Base-by-base conservation (phyloP, 1,139 yeast species). In the Hansenula lynferdii region DNA sequence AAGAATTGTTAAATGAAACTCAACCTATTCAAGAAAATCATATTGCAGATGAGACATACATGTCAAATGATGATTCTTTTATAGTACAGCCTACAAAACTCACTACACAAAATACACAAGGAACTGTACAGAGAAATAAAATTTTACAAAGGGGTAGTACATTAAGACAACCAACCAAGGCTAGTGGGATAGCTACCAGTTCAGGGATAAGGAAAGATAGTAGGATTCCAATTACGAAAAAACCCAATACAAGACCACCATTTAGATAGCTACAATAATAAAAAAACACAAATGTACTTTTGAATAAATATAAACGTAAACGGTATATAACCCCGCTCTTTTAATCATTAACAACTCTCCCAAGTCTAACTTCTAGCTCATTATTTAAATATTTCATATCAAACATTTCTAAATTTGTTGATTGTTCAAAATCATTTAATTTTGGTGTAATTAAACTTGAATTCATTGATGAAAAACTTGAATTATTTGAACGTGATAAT, bases 1-100 rank as follows among this genome's bases (percentile, higher is more conserved):
- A 50, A 28, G 36, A 43, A 7, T 36, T 44, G 27, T 42, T 50
- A 34, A 28, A 34, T 8, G n/a, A n/a, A n/a, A n/a, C n/a, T n/a
- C n/a, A n/a, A n/a, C n/a, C n/a, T n/a, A n/a, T n/a, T n/a, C n/a
- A n/a, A n/a, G n/a, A n/a, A n/a, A n/a, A n/a, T n/a, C n/a, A n/a
- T n/a, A n/a, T n/a, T n/a, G n/a, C n/a, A n/a, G n/a, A n/a, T n/a
- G n/a, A n/a, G n/a, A n/a, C 47, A 43, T 2, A 51, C 21, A 31
- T 50, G 45, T 47, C 54, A 2, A 51, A 48, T 30, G 57, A 52
- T 32, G 55, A 49, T 2, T 48, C 53, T 1, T 54, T 54, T 28
- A 22, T 54, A 5, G 45, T 41, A 11, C 44, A 53, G 22, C 58
- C 58, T n/a, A n/a, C n/a, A n/a, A n/a, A n/a, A n/a, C n/a, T n/a